phyloP scores from a whole-genome alignment of 2,329 filamentous ascomycete genomes.

The Scorias spongiosa region DNA sequence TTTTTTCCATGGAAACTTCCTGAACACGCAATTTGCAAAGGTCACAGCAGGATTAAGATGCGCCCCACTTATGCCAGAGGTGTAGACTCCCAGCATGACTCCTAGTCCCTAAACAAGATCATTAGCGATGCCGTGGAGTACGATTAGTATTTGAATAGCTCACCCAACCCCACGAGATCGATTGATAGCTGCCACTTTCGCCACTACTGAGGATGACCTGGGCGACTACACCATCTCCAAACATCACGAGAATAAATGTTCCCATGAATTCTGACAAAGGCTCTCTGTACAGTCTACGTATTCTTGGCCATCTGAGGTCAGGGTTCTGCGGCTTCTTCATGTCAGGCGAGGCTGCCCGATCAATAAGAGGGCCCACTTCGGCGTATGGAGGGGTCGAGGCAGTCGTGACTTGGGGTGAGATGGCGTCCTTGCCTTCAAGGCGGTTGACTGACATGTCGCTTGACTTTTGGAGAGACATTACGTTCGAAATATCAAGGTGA shows the following conservation, averaged over 20 bases:
- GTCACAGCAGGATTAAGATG: conserved; percentile 35
- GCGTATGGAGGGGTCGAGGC: conserved; percentile 4
- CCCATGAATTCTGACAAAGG: conserved; percentile 54
- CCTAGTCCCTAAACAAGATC: conserved; percentile 27
- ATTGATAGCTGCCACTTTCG: conserved; percentile 37
- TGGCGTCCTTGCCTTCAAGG: conserved; percentile 8
- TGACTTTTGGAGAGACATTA: no score
- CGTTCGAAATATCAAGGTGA: no score
- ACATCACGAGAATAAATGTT: conserved; percentile 52
- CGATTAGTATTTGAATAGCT: conserved; percentile 4
- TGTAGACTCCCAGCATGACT: conserved; percentile 32
- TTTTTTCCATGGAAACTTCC: conserved; percentile 38
- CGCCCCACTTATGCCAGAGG: conserved; percentile 29
- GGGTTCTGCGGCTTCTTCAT: conserved; percentile 13
- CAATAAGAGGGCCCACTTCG: conserved; percentile 14
- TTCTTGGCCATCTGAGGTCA: conserved; percentile 37
- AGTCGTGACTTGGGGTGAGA: conserved; percentile 3
- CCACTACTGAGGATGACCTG: conserved; percentile 46
- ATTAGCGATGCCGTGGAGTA: neutral
- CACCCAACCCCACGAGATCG: conserved; percentile 24
- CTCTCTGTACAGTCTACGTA: conserved; percentile 39
- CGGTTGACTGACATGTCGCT: conserved; percentile 8
- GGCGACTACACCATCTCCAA: conserved; percentile 47
- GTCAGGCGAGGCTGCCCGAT: conserved; percentile 14
- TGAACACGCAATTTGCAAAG: conserved; percentile 28